phyloP scores from a whole-genome alignment of 495 filamentous ascomycete species.

The Hyaloscypha hepaticicola region DNA sequence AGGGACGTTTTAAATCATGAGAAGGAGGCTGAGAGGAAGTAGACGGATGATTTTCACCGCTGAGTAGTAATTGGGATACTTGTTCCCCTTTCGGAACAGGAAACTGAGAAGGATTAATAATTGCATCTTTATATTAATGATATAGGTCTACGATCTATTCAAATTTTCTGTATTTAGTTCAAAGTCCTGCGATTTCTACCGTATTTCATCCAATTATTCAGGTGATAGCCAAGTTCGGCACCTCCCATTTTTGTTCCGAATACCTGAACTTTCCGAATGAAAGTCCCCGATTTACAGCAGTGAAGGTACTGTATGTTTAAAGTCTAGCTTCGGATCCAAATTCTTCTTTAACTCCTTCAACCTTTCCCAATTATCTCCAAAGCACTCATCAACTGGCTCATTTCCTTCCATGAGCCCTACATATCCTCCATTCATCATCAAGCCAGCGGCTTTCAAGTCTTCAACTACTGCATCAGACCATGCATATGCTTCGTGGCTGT shows the following conservation, averaged over 20 bases:
- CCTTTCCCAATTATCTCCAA: conserved; percentile 22
- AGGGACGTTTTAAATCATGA: background rate
- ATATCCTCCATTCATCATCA: conserved; percentile 35
- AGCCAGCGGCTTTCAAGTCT: conserved; percentile 20
- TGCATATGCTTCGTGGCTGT: conserved; percentile 8
- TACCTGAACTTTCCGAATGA: background rate
- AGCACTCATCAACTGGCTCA: conserved; percentile 22
- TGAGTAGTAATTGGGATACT: background rate
- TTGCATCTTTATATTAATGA: background rate
- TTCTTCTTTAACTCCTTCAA: conserved; percentile 33
- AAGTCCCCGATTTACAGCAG: background rate
- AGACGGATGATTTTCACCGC: too few relatives aligned
- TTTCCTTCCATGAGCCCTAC: conserved; percentile 29
- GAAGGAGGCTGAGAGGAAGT: background rate
- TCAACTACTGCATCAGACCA: conserved; percentile 32
- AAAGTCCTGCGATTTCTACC: too few relatives aligned
- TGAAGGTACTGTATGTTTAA: conserved; percentile 30
- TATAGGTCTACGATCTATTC: background rate
- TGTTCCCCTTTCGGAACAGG: background rate
- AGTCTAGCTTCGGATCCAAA: conserved; percentile 36
- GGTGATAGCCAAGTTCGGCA: too few relatives aligned
- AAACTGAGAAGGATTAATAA: background rate
- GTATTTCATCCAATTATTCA: too few relatives aligned
- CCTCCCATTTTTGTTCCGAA: too few relatives aligned
- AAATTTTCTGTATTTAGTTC: too few relatives aligned